A percentile compares a stretch with the other conserved stretches of the same genome.
These are phyloP conservation scores for Arachnopeziza araneosa DNA, from an alignment of 2,329 filamentous ascomycete genomes.

Conservation along the genomic window DNA sequence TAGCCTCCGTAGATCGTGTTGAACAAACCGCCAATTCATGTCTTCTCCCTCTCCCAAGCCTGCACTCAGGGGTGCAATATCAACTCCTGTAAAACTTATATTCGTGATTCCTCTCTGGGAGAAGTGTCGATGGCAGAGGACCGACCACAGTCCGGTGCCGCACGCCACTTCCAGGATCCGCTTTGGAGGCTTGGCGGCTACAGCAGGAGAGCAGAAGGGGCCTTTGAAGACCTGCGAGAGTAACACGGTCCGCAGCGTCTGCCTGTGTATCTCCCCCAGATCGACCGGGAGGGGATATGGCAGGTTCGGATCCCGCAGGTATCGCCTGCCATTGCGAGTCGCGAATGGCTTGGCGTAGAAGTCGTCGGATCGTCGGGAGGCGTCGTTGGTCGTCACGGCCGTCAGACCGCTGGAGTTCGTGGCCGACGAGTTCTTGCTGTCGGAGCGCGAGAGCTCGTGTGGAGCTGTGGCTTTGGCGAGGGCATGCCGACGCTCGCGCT, in stretches of 20 bases:
- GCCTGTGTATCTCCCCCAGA: constrained; percentile 78
- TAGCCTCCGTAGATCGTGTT: constrained; percentile 72
- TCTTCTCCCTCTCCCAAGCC: constrained; percentile 43
- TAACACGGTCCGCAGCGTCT: constrained; percentile 77
- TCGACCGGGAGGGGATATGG: constrained; percentile 86
- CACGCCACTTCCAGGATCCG: constrained; percentile 83
- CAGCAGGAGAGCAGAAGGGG: constrained; percentile 67
- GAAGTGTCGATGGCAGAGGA: constrained; percentile 79
- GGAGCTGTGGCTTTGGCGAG: constrained; percentile 16
- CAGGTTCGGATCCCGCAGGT: constrained; percentile 66
- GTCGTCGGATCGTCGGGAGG: constrained; percentile 5
- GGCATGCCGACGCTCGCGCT: background rate
- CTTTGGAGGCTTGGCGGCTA: constrained; percentile 62
- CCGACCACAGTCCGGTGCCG: constrained; percentile 84
- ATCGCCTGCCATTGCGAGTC: constrained; percentile 73
- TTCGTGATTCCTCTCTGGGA: constrained; percentile 59
- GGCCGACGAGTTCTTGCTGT: constrained; percentile 25
- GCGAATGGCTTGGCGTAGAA: constrained; percentile 50
- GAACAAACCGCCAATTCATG: constrained; percentile 83
- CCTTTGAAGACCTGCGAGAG: constrained; percentile 76
- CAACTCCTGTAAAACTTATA: constrained; percentile 76
- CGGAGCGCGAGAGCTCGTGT: constrained; percentile 21
- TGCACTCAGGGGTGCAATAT: constrained; percentile 64
- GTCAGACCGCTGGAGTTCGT: constrained; percentile 28
- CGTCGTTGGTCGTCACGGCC: constrained; percentile 20